Evolutionary conservation across 2,329 filamentous ascomycete species (phyloP).

Genomic region (Penicillium sp.): DNA sequence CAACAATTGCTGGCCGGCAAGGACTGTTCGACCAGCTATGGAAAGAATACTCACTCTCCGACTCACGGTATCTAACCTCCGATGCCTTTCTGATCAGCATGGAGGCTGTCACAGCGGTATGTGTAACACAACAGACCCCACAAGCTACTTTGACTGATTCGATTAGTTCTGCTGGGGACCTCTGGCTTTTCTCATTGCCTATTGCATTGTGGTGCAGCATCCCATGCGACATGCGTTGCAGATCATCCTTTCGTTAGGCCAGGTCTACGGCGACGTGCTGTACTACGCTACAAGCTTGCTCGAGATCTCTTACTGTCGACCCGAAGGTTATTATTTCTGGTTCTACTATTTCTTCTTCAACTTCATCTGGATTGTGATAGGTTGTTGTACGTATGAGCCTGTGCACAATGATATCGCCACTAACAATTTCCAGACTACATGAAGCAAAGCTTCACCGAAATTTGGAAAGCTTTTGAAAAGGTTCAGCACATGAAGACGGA

Average conservation of each 20-base stretch:
- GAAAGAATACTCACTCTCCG: constrained; percentile 84
- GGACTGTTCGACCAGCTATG: constrained; percentile 77
- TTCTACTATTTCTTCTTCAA: constrained; percentile 61
- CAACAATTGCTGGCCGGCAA: constrained; percentile 62
- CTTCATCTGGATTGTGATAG: constrained; percentile 58
- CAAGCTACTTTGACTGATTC: not conserved
- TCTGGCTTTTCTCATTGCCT: constrained; percentile 54
- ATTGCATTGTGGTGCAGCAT: constrained; percentile 50
- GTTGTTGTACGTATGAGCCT: constrained; percentile 33
- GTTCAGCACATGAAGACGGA: not conserved
- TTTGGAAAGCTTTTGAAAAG: not conserved
- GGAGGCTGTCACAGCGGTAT: constrained; percentile 74
- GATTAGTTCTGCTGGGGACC: constrained; percentile 56
- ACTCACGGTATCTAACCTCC: constrained; percentile 77
- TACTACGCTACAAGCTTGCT: constrained; percentile 59
- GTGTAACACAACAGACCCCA: not conserved
- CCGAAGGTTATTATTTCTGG: constrained; percentile 59
- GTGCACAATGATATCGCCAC: not conserved
- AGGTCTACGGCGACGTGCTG: constrained; percentile 58
- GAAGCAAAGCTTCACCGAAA: not conserved
- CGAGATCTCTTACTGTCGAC: constrained; percentile 54
- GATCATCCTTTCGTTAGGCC: constrained; percentile 55
- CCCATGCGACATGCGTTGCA: constrained; percentile 55
- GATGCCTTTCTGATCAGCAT: constrained; percentile 80
- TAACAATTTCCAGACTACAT: not conserved